Evolutionary conservation across 352 stramenopile species (phyloP), one percentile per base, ranked within the genome.

Genomic region (Globisporangium cylindrosporum): DNA sequence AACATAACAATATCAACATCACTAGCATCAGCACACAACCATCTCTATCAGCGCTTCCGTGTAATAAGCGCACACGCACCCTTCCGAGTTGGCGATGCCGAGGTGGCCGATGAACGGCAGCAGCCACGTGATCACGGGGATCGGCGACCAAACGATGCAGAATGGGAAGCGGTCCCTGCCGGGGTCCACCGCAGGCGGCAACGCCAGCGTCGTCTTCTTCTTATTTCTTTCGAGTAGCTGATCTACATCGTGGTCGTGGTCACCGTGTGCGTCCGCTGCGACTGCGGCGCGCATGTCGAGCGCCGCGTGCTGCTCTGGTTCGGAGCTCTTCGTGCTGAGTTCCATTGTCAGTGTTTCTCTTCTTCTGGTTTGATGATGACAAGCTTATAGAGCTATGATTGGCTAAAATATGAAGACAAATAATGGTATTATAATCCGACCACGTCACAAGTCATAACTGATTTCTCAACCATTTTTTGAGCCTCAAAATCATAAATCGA

Each of bases 101-200:
- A 98, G 76, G 64, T 97, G 97, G n/a, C 97, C 97, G 73, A 99
- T 98, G 78, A 99, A 98, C 25, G 97, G 97, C 55, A 98, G 67
- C 38, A 98, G 76, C 87, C 89, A 98, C 58, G 94, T 98, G 62
- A 98, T 76, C 27, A 91, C 64, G 8, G 93, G 93, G 18, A 98
- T 81, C 22, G 93, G 93, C 58, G 87, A 95, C 93, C 93, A 98
- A 48, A 98, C 91, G 62, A 98, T 88, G 74, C 92, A 97, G 79
- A 94, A 97, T 12, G 93, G 92, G 73, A 92, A 98, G 58, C 85
- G 84, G 41, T 88, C 76, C 10, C 68, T 69, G 0, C 67, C 71
- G 15, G 70, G 55, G 53, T 89, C 76, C 36, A 88, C 66, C 9
- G 25, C 22, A 4, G 34, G 46, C 4, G 34, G 41, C 56, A 22